Percentiles rank a stretch among this genome's conserved stretches.
Evolutionary conservation across 2,329 filamentous ascomycete species (phyloP).

Genomic region (Ramularia endophylla): DNA sequence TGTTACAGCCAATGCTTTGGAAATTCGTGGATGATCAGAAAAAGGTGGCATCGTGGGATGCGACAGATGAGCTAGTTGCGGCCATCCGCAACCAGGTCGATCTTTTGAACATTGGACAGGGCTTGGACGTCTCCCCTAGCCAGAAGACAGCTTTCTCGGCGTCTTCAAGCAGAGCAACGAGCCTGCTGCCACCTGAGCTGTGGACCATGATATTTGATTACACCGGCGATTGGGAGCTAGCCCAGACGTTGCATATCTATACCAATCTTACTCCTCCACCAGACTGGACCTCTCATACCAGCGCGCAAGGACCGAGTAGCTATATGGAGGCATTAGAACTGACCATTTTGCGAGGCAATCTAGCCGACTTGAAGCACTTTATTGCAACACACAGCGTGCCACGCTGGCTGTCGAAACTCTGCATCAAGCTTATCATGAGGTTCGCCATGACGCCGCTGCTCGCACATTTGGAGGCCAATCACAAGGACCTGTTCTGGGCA

Average conservation of each 20-base stretch:
- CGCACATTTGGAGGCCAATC: conserved; percentile 60
- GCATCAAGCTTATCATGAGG: conserved; percentile 84
- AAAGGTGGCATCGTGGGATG: conserved; percentile 48
- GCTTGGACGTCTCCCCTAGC: conserved; percentile 50
- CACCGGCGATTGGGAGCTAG: conserved; percentile 84
- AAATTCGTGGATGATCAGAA: conserved; percentile 54
- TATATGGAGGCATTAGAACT: conserved; percentile 79
- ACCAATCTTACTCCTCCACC: conserved; percentile 67
- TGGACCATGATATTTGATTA: conserved; percentile 85
- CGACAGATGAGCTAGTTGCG: conserved; percentile 64
- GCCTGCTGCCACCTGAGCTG: conserved; percentile 69
- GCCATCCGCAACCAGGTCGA: conserved; percentile 74
- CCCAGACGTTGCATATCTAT: conserved; percentile 72
- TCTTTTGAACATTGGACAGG: conserved; percentile 65
- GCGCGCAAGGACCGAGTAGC: conserved; percentile 60
- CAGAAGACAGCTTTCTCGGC: conserved; percentile 30
- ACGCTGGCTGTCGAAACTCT: conserved; percentile 70
- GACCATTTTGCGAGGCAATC: conserved; percentile 68
- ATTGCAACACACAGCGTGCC: conserved; percentile 62
- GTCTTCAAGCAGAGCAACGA: conserved; percentile 20
- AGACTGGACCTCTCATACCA: conserved; percentile 63
- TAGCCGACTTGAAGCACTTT: conserved; percentile 65
- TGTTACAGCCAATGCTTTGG: conserved; percentile 78
- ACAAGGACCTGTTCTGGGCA: conserved; percentile 73
- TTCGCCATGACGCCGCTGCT: conserved; percentile 79